Evolutionary conservation across 2,329 filamentous ascomycete genomes (phyloP).

Genomic region (Calycina herbarum): DNA sequence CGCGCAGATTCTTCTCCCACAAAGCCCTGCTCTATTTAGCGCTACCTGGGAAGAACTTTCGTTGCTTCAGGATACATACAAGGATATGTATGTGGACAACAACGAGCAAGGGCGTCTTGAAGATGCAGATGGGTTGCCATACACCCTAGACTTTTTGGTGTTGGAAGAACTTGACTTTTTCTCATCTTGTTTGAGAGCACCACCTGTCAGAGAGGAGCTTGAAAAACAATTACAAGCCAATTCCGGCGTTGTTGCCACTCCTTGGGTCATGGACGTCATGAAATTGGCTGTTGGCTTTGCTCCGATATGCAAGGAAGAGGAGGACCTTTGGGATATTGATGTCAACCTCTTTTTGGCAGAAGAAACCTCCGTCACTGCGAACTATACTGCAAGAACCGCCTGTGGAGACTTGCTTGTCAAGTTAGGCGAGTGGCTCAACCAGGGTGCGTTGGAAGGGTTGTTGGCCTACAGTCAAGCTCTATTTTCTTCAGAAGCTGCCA

Average conservation of each 20-base stretch:
- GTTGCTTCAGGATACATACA: slow-evolving; percentile 69
- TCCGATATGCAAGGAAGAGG: slow-evolving; percentile 88
- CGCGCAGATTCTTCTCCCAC: slow-evolving; percentile 75
- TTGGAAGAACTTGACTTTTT: slow-evolving; percentile 94
- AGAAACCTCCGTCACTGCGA: slow-evolving; percentile 90
- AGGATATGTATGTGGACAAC: slow-evolving; percentile 80
- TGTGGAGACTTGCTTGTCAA: slow-evolving; percentile 92
- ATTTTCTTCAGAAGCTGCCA: slow-evolving; percentile 56
- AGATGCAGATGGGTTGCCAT: slow-evolving; percentile 87
- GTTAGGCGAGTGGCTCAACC: slow-evolving; percentile 83
- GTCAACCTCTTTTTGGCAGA: slow-evolving; percentile 94
- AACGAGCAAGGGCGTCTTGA: slow-evolving; percentile 86
- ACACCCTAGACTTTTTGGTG: slow-evolving; percentile 90
- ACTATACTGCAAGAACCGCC: slow-evolving; percentile 92
- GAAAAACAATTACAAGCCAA: slow-evolving; percentile 70
- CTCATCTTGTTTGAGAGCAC: slow-evolving; percentile 84
- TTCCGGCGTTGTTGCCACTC: slow-evolving; percentile 60
- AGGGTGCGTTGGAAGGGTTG: slow-evolving; percentile 74
- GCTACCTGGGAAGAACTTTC: slow-evolving; percentile 87
- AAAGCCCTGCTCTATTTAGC: slow-evolving; percentile 80
- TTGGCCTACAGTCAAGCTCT: slow-evolving; percentile 73
- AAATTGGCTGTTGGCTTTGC: slow-evolving; percentile 82
- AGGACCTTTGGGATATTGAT: slow-evolving; percentile 95
- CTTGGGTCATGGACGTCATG: slow-evolving; percentile 87
- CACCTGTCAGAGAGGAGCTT: slow-evolving; percentile 86